These are phyloP conservation scores for Blastobotrys illinoisensis DNA, from an alignment of 1,139 yeast species.

Conservation along the genomic window DNA sequence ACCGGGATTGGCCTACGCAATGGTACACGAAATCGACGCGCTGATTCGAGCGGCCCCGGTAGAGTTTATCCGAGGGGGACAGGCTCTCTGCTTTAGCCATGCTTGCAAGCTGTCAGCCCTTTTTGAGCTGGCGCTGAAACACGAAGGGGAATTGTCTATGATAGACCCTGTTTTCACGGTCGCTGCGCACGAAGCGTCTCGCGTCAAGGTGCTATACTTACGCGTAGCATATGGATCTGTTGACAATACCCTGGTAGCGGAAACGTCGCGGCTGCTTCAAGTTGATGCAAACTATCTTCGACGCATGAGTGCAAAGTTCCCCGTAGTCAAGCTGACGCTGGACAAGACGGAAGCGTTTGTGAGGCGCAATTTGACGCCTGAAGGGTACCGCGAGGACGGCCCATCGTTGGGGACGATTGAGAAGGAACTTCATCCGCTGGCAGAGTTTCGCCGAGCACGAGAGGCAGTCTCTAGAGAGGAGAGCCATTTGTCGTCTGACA, in stretches of 20 bases:
- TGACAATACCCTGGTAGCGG: background rate
- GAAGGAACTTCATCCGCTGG: slow-evolving; percentile 9
- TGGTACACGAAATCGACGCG: slow-evolving; percentile 6
- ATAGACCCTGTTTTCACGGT: slow-evolving; percentile 7
- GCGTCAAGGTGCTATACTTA: slow-evolving; percentile 5
- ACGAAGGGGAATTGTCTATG: slow-evolving; percentile 1
- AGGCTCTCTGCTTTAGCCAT: slow-evolving; percentile 7
- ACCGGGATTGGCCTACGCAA: slow-evolving; percentile 11
- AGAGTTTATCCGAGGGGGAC: slow-evolving; percentile 5
- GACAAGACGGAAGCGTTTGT: slow-evolving; percentile 3
- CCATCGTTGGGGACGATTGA: slow-evolving; percentile 4
- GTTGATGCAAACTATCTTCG: slow-evolving; percentile 3
- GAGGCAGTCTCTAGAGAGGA: background rate
- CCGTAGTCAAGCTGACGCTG: slow-evolving; percentile 1
- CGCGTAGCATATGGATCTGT: background rate
- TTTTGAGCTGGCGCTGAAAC: background rate
- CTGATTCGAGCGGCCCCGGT: slow-evolving; percentile 8
- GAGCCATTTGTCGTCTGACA: background rate
- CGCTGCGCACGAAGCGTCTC: slow-evolving; percentile 12
- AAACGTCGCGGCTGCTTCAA: slow-evolving; percentile 1
- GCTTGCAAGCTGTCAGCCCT: slow-evolving; percentile 5
- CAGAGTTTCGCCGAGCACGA: slow-evolving; percentile 3
- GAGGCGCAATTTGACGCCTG: background rate
- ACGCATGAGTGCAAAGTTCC: slow-evolving; percentile 1
- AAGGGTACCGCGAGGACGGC: background rate